A percentile compares a stretch with the other conserved stretches of the same genome.
Evolutionary conservation across 2,329 filamentous ascomycete genomes (phyloP).

Genomic region (Aspergillus quadrilineatus): DNA sequence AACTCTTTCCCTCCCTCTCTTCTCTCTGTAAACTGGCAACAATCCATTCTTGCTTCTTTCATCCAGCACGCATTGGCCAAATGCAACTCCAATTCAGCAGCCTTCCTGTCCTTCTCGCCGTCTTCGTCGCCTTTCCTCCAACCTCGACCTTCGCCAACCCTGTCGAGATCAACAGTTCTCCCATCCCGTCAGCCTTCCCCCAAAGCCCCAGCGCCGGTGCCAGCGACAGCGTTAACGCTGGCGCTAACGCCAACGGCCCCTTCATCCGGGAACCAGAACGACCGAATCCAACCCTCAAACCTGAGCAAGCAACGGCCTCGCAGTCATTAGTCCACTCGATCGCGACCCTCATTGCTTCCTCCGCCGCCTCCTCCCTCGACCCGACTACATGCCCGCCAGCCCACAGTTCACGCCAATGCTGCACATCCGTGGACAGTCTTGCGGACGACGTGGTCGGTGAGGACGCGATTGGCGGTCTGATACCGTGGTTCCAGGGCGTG

Average conservation of each 20-base stretch:
- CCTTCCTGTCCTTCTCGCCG: too few relatives aligned
- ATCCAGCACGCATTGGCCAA: too few relatives aligned
- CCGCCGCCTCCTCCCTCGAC: constrained; percentile 13
- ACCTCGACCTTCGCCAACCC: too few relatives aligned
- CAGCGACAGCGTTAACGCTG: too few relatives aligned
- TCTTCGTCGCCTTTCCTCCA: too few relatives aligned
- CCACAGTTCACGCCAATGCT: constrained; percentile 29
- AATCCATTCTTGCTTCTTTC: too few relatives aligned
- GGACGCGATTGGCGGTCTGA: constrained; percentile 17
- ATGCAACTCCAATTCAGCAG: too few relatives aligned
- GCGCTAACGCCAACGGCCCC: neutral
- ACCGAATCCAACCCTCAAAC: neutral
- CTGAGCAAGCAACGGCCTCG: neutral
- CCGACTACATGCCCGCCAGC: constrained; percentile 23
- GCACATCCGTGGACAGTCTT: constrained; percentile 21
- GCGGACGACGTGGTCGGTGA: constrained; percentile 17
- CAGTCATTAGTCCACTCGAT: neutral
- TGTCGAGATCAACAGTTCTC: too few relatives aligned
- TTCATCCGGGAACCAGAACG: neutral
- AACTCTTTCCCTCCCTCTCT: too few relatives aligned
- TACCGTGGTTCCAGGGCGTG: constrained; percentile 24
- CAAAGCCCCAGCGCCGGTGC: too few relatives aligned
- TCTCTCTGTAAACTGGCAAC: too few relatives aligned
- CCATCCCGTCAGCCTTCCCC: too few relatives aligned
- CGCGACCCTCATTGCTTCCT: constrained; percentile 7